Evolutionary conservation across 202 grass and related monocot species (phyloP).

Genomic region (Setaria italica): DNA sequence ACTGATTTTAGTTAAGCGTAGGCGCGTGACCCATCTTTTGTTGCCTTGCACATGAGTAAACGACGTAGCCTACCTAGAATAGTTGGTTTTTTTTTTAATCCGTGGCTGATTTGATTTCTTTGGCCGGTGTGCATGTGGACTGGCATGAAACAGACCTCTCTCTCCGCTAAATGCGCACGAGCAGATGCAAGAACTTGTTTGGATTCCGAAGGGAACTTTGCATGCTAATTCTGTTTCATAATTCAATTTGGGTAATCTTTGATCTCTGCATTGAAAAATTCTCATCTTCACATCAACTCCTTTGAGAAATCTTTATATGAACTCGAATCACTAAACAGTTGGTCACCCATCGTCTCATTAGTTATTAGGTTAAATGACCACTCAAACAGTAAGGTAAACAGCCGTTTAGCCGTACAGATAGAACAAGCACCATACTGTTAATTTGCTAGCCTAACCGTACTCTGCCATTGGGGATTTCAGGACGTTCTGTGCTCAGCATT

Average conservation of each 20-base stretch:
- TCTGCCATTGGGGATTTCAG: no score
- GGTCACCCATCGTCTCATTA: no score
- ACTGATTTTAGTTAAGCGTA: not conserved
- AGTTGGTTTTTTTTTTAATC: no score
- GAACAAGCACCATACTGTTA: no score
- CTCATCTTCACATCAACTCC: no score
- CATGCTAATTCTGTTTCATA: not conserved
- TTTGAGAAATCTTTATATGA: no score
- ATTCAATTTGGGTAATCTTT: no score
- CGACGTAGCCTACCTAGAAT: not conserved
- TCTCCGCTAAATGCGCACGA: not conserved
- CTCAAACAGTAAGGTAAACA: no score
- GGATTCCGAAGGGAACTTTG: not conserved
- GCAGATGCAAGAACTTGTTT: not conserved
- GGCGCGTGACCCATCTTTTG: not conserved
- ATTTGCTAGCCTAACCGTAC: no score
- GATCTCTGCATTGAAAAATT: not conserved
- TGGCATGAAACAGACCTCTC: not conserved
- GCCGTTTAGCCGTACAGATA: no score
- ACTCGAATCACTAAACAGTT: no score
- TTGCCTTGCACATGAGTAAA: not conserved
- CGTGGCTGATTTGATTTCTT: not conserved
- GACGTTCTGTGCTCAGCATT: not conserved
- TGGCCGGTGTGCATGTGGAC: not conserved
- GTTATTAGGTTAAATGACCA: no score